Evolutionary conservation across 1,139 yeast species (phyloP).

Genomic region (Hemisphaericaspora xylofermentans): DNA sequence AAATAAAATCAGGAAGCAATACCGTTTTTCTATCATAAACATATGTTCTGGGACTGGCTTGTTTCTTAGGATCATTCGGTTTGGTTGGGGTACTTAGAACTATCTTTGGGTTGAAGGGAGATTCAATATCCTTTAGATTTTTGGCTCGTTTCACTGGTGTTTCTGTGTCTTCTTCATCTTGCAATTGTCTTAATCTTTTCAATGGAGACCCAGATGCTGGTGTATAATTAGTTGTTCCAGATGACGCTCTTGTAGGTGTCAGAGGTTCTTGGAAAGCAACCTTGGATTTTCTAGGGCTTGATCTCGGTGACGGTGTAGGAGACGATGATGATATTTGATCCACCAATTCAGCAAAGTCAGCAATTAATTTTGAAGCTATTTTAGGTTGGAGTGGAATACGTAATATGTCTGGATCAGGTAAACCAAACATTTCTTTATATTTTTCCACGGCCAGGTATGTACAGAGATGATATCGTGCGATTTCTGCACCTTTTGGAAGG

Average conservation of each 20-base stretch:
- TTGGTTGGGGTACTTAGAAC: slow-evolving; percentile 8
- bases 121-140: slow-evolving; percentile 23
- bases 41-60: slow-evolving; percentile 12
- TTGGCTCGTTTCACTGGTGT: neutral
- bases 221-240: slow-evolving; percentile 7
- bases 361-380: slow-evolving; percentile 37
- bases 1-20: slow-evolving; percentile 50
- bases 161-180: slow-evolving; percentile 1
- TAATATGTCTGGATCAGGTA: slow-evolving; percentile 47
- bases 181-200: slow-evolving; percentile 10
- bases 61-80: slow-evolving; percentile 4
- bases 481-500: slow-evolving; percentile 51
- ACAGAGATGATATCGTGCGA: slow-evolving; percentile 65
- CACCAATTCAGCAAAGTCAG: slow-evolving; percentile 42
- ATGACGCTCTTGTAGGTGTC: slow-evolving; percentile 9
- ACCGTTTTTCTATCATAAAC: slow-evolving; percentile 28
- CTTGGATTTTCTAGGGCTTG: slow-evolving; percentile 17
- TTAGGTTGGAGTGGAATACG: slow-evolving; percentile 62
- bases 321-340: slow-evolving; percentile 24
- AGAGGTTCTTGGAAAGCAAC: slow-evolving; percentile 7
- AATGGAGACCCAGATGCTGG: slow-evolving; percentile 15
- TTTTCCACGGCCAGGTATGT: slow-evolving; percentile 60
- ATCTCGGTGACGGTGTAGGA: slow-evolving; percentile 31
- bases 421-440: slow-evolving; percentile 38
- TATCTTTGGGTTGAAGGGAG: slow-evolving; percentile 34